These are phyloP conservation scores for Yarrowia sp. DNA, from an alignment of 805 yeast species.

Conservation along the genomic window DNA sequence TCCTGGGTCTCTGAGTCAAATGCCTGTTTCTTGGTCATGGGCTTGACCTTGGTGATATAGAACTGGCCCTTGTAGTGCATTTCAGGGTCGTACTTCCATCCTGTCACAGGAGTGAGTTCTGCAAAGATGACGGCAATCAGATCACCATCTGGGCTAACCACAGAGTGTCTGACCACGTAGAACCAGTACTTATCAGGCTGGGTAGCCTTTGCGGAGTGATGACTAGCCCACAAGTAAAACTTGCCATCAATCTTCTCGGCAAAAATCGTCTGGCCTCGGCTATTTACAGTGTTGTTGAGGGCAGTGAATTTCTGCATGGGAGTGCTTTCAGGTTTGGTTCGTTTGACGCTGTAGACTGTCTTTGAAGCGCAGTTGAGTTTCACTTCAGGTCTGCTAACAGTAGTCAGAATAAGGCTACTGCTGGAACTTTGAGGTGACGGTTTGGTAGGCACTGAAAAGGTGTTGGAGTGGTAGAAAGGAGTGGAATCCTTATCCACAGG, in stretches of 20 bases:
- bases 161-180: background rate
- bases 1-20: background rate
- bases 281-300: slow-evolving; percentile 19
- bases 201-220: background rate
- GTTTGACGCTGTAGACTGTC: background rate
- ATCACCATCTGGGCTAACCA: background rate
- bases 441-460: background rate
- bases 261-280: slow-evolving; percentile 12
- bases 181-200: slow-evolving; percentile 20
- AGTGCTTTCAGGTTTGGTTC: background rate
- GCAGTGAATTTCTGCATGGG: background rate
- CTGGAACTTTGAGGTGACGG: background rate
- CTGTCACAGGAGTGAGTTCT: background rate
- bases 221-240: slow-evolving; percentile 5
- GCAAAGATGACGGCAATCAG: slow-evolving; percentile 2
- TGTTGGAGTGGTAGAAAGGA: slow-evolving; percentile 1
- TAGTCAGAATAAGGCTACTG: background rate
- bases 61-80: slow-evolving; percentile 19
- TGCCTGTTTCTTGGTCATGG: background rate
- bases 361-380: background rate
- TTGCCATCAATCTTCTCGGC: background rate
- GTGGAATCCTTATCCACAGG: background rate
- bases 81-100: slow-evolving; percentile 1
- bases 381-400: background rate
- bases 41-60: background rate